Evolutionary conservation across 2,329 filamentous ascomycete genomes (phyloP).

Genomic region (Colletotrichum melonis): DNA sequence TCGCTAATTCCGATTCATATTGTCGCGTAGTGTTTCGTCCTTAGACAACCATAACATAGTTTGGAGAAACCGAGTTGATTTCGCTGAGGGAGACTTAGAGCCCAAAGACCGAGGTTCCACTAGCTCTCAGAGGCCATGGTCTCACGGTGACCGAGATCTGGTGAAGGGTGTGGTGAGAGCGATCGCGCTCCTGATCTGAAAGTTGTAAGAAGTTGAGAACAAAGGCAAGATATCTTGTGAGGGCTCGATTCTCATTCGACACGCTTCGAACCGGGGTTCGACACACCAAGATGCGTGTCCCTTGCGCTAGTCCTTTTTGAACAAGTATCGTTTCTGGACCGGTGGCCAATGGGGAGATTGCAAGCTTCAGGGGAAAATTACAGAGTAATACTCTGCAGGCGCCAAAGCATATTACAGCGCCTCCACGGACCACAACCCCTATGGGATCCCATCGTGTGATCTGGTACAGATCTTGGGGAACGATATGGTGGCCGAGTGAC

Average conservation of each 20-base stretch:
- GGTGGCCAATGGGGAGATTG: constrained; percentile 1
- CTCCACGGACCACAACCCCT: background rate
- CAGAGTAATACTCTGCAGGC: background rate
- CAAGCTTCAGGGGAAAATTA: constrained; percentile 5
- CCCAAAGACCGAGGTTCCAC: background rate
- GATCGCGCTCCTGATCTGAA: background rate
- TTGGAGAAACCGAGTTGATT: background rate
- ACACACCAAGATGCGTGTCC: constrained; percentile 9
- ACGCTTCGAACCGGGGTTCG: background rate
- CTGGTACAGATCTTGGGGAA: background rate
- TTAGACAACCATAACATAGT: background rate
- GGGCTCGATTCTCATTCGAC: background rate
- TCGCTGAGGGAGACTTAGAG: background rate
- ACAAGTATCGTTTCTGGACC: background rate
- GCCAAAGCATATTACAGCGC: constrained; percentile 13
- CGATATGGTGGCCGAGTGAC: background rate
- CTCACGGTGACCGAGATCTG: background rate
- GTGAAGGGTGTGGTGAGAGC: background rate
- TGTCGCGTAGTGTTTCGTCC: background rate
- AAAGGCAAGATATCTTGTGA: constrained; percentile 3
- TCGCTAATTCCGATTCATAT: too few species aligned
- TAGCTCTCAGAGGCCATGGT: background rate
- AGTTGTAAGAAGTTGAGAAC: background rate
- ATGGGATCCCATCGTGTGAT: constrained; percentile 4
- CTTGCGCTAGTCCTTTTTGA: constrained; percentile 2